These are phyloP conservation scores for Bryoerythrophyllum caledonicum DNA, from an alignment of 225 moss, liverwort and hornwort genomes.

Conservation along the genomic window DNA sequence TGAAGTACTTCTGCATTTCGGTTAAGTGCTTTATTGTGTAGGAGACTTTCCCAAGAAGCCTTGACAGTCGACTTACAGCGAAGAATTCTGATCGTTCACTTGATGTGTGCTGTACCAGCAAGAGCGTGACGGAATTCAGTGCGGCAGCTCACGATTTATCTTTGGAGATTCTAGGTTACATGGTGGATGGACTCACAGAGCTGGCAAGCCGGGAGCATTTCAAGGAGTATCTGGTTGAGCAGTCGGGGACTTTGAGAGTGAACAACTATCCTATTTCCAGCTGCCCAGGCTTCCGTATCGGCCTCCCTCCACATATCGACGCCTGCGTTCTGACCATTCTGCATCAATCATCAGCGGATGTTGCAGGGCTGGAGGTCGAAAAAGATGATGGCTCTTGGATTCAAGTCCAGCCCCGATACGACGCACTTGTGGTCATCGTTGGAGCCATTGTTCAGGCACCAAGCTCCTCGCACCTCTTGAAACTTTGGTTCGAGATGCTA, in stretches of 20 bases:
- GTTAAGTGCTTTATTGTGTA: background rate
- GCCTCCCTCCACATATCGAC: slow-evolving; percentile 21
- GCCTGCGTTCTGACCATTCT: slow-evolving; percentile 12
- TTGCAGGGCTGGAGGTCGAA: slow-evolving; percentile 9
- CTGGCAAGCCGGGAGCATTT: slow-evolving; percentile 12
- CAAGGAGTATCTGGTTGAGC: slow-evolving; percentile 11
- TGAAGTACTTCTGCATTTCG: no score
- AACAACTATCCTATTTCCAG: slow-evolving; percentile 11
- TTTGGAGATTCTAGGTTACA: background rate
- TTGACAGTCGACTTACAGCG: background rate
- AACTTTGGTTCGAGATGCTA: background rate
- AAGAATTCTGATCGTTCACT: background rate
- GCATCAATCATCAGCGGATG: slow-evolving; percentile 5
- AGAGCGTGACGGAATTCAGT: slow-evolving; percentile 7
- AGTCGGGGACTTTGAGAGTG: slow-evolving; percentile 13
- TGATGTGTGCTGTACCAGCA: slow-evolving; percentile 5
- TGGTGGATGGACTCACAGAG: slow-evolving; percentile 12
- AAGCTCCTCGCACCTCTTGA: background rate
- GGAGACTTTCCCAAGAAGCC: background rate
- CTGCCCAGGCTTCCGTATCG: background rate
- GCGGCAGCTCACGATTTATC: slow-evolving; percentile 14
- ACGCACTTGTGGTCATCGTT: slow-evolving; percentile 16
- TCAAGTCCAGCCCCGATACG: slow-evolving; percentile 13
- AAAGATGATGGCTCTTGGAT: slow-evolving; percentile 16
- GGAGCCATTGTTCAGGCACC: slow-evolving; percentile 15